Evolutionary conservation across 306 rosid species (phyloP).

Genomic region (Cucumis sativus): DNA sequence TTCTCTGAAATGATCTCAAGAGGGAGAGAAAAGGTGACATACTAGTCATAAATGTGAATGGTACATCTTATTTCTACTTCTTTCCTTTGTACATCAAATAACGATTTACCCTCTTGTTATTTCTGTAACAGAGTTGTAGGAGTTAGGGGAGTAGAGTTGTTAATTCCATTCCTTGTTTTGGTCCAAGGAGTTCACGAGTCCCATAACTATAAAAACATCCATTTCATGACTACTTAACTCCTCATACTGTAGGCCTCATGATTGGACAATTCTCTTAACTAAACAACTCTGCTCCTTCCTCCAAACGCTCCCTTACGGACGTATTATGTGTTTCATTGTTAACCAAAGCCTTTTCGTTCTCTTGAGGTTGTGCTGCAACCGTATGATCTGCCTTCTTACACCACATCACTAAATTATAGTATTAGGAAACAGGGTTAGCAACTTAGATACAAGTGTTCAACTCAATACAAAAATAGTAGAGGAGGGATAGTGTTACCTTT

Average conservation of each 20-base stretch:
- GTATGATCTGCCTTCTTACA: slow-evolving; percentile 11
- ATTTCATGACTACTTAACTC: too few relatives aligned
- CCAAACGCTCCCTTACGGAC: not conserved
- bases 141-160: too few relatives aligned
- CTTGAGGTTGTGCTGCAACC: not conserved
- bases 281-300: too few relatives aligned
- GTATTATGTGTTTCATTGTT: not conserved
- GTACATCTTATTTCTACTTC: not conserved
- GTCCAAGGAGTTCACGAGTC: too few relatives aligned
- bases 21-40: not conserved
- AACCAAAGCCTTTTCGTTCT: not conserved
- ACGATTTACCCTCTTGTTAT: not conserved
- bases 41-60: not conserved
- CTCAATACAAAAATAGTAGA: not conserved
- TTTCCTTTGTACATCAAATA: not conserved
- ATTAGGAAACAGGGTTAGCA: not conserved
- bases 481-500: slow-evolving; percentile 12
- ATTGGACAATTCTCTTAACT: too few relatives aligned
- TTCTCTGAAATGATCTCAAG: slow-evolving; percentile 33
- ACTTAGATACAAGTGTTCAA: not conserved
- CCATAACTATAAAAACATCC: too few relatives aligned
- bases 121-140: not conserved
- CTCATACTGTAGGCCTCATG: too few relatives aligned
- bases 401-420: slow-evolving; percentile 24
- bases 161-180: too few relatives aligned